A percentile compares a stretch with the other conserved stretches of the same genome.
phyloP scores from a whole-genome alignment of 352 stramenopile genomes.

The Globisporangium takayamanum region DNA sequence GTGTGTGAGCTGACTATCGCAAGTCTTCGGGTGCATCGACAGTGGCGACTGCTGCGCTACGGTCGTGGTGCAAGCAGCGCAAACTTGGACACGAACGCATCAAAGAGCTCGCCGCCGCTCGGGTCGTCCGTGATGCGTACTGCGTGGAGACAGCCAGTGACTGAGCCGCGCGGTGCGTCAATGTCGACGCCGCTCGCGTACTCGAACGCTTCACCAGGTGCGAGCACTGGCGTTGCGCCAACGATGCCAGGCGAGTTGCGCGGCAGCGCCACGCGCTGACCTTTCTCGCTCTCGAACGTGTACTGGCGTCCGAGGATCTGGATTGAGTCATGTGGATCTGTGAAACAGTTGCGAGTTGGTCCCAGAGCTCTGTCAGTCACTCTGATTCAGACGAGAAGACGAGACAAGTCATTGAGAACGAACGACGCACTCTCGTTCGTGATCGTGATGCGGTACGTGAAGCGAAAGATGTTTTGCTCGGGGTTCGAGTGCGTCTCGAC shows the following conservation, averaged over 20 bases:
- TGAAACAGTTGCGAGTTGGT: no score
- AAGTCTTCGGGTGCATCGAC: not conserved
- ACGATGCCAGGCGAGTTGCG: slow-evolving; percentile 68
- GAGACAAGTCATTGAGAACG: not conserved
- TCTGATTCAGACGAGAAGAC: not conserved
- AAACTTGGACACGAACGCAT: slow-evolving; percentile 68
- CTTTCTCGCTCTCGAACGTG: slow-evolving; percentile 67
- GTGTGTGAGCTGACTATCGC: no score
- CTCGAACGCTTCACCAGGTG: slow-evolving; percentile 68
- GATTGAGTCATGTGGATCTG: slow-evolving; percentile 43
- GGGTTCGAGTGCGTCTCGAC: slow-evolving; percentile 48
- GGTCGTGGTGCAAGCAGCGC: slow-evolving; percentile 25
- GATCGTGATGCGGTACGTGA: slow-evolving; percentile 75
- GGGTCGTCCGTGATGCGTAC: slow-evolving; percentile 23
- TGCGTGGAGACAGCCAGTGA: slow-evolving; percentile 62
- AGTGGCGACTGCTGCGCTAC: slow-evolving; percentile 4
- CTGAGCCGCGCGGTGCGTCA: slow-evolving; percentile 46
- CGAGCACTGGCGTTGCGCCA: slow-evolving; percentile 51
- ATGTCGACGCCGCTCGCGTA: slow-evolving; percentile 78
- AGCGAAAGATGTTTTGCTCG: slow-evolving; percentile 47
- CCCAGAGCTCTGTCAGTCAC: not conserved
- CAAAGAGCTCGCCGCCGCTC: slow-evolving; percentile 40
- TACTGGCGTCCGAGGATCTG: slow-evolving; percentile 72
- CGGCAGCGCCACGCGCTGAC: slow-evolving; percentile 47
- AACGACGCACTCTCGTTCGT: slow-evolving; percentile 56